phyloP scores from a whole-genome alignment of 2,329 filamentous ascomycete species.

The Hymenoscyphus occultus region DNA sequence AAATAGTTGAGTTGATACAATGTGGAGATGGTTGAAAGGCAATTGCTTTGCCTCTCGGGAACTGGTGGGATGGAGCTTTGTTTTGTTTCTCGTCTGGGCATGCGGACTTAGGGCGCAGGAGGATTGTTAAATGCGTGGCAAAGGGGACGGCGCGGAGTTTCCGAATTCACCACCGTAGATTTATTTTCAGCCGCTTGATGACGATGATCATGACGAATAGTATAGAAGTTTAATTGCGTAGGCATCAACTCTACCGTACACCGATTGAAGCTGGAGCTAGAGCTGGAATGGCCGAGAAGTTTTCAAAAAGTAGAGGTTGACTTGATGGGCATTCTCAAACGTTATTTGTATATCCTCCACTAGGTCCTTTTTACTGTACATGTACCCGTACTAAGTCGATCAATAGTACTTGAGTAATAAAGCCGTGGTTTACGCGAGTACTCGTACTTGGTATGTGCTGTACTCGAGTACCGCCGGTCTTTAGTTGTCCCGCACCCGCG shows the following conservation, averaged over 20 bases:
- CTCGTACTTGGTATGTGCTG: no score
- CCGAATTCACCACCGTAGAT: background rate
- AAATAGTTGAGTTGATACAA: conserved; percentile 36
- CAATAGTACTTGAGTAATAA: no score
- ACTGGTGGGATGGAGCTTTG: conserved; percentile 10
- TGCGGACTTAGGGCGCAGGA: conserved; percentile 25
- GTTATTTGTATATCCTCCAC: background rate
- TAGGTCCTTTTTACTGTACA: background rate
- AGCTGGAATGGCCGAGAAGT: background rate
- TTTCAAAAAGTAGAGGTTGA: background rate
- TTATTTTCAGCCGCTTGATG: conserved; percentile 10
- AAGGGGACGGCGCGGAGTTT: background rate
- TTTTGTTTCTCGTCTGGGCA: conserved; percentile 14
- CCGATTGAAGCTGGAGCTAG: background rate
- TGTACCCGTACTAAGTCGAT: no score
- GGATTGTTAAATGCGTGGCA: conserved; percentile 2
- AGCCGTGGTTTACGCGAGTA: no score
- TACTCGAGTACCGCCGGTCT: background rate
- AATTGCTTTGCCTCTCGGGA: conserved; percentile 26
- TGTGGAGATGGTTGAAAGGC: conserved; percentile 32
- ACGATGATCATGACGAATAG: conserved; percentile 4
- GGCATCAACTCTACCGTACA: no score
- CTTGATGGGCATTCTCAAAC: background rate
- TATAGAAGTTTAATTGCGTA: no score
- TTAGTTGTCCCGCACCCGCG: background rate